These are phyloP conservation scores for Ophiocordyceps camponoti-saundersi DNA, from an alignment of 2,329 filamentous ascomycete genomes.

Conservation along the genomic window DNA sequence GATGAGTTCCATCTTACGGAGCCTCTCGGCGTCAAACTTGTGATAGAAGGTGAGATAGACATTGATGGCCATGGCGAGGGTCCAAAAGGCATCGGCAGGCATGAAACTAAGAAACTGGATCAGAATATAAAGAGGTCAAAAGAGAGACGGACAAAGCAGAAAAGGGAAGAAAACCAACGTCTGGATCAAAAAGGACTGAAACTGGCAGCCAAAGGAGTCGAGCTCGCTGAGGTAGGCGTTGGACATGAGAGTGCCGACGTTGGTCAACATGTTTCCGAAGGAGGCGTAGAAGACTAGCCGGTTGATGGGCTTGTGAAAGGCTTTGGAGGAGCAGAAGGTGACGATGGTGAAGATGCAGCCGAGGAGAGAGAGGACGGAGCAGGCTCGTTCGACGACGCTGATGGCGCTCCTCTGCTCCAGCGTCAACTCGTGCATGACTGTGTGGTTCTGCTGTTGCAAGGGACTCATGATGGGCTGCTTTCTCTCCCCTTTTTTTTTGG, in stretches of 20 bases:
- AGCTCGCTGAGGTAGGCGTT: constrained; percentile 35
- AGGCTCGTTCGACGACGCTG: constrained; percentile 45
- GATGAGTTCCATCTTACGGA: constrained; percentile 52
- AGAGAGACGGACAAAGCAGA: background rate
- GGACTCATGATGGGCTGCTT: background rate
- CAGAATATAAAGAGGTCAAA: background rate
- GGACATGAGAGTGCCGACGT: constrained; percentile 60
- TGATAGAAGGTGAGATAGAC: constrained; percentile 69
- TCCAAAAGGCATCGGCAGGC: constrained; percentile 61
- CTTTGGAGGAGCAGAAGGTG: constrained; percentile 50
- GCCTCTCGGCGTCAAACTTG: constrained; percentile 47
- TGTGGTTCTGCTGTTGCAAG: background rate
- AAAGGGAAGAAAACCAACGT: constrained; percentile 37
- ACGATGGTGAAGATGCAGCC: constrained; percentile 55
- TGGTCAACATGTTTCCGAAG: constrained; percentile 64
- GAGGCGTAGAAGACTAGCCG: constrained; percentile 71
- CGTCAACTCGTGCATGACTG: constrained; percentile 2
- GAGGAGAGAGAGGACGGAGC: constrained; percentile 53
- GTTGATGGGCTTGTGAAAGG: constrained; percentile 78
- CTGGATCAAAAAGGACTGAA: constrained; percentile 67
- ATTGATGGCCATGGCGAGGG: constrained; percentile 67
- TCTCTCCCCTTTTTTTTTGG: too few relatives aligned
- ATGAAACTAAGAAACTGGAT: constrained; percentile 44
- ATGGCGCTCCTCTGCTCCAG: constrained; percentile 33
- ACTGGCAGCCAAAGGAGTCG: constrained; percentile 41